Percentiles rank a stretch among this genome's conserved stretches.
Evolutionary conservation across 164 flowering plant species (phyloP).

Genomic region (Houttuynia cordata): DNA sequence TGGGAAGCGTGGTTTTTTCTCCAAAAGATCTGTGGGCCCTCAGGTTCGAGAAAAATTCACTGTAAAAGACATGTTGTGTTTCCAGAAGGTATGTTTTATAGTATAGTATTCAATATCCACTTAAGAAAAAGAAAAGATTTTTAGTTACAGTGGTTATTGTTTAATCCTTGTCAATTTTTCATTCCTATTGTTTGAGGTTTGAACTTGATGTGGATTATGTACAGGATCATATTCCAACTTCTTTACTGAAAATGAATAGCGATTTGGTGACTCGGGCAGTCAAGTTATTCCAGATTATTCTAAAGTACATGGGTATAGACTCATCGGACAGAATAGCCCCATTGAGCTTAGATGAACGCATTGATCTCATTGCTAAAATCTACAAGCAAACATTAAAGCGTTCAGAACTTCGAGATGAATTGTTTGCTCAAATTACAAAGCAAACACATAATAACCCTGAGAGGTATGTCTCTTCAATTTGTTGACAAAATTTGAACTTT

Average conservation of each 20-base stretch:
- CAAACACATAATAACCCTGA: slow-evolving; percentile 93
- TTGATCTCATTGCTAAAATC: slow-evolving; percentile 79
- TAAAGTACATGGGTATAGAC: slow-evolving; percentile 96
- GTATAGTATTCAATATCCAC: not conserved
- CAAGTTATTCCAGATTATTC: slow-evolving; percentile 66
- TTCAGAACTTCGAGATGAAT: slow-evolving; percentile 93
- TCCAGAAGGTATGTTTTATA: slow-evolving; percentile 61
- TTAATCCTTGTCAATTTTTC: not conserved
- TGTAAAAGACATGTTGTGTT: slow-evolving; percentile 96
- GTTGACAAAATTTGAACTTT: not conserved
- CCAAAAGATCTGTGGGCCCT: slow-evolving; percentile 63
- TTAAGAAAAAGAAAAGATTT: not conserved
- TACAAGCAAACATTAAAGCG: slow-evolving; percentile 89
- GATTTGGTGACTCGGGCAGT: slow-evolving; percentile 75
- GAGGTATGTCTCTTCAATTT: slow-evolving; percentile 26
- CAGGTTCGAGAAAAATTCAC: slow-evolving; percentile 77
- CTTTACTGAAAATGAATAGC: slow-evolving; percentile 69
- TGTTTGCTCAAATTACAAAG: slow-evolving; percentile 84
- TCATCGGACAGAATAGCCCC: slow-evolving; percentile 56
- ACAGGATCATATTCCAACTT: slow-evolving; percentile 97
- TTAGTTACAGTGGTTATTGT: not conserved
- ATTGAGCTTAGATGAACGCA: slow-evolving; percentile 62
- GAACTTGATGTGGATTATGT: slow-evolving; percentile 9
- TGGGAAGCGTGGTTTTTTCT: slow-evolving; percentile 86
- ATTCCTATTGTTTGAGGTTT: not conserved